Conservation (phyloP, 2,329 filamentous ascomycete genomes). For the Colletotrichum sp. region DNA sequence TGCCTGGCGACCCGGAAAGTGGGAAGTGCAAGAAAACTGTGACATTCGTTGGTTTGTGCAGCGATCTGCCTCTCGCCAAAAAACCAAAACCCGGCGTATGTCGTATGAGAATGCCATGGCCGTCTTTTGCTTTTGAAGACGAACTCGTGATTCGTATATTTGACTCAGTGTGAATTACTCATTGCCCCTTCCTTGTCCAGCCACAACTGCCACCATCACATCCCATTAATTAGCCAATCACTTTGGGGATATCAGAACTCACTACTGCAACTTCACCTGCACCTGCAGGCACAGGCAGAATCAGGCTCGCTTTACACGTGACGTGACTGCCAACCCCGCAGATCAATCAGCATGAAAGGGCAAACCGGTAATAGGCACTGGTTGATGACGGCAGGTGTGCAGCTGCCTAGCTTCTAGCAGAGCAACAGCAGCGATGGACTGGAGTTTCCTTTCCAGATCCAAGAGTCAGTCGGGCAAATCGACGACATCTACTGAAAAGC, state of each 20-base stretch:
- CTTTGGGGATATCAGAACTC: fast-evolving
- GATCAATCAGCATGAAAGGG: background rate
- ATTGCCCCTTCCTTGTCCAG: background rate
- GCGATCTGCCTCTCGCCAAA: background rate
- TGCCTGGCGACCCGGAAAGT: background rate
- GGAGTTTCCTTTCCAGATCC: background rate
- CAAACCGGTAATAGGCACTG: background rate
- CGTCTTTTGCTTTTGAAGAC: background rate
- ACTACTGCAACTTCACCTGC: background rate
- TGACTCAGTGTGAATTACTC: background rate
- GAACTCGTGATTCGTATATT: background rate
- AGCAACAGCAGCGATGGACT: background rate
- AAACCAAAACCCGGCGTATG: fast-evolving
- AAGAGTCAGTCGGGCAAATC: background rate
- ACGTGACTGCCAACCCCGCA: background rate
- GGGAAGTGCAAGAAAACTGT: background rate
- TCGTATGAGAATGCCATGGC: background rate
- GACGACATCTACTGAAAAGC: background rate
- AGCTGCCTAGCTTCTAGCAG: background rate
- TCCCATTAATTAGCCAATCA: background rate
- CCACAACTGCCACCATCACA: background rate
- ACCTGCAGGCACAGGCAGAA: background rate
- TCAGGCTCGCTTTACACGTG: background rate
- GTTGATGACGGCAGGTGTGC: background rate
- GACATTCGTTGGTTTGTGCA: background rate